phyloP scores from a whole-genome alignment of 306 rosid species.

The Sphenostylis stenocarpa region DNA sequence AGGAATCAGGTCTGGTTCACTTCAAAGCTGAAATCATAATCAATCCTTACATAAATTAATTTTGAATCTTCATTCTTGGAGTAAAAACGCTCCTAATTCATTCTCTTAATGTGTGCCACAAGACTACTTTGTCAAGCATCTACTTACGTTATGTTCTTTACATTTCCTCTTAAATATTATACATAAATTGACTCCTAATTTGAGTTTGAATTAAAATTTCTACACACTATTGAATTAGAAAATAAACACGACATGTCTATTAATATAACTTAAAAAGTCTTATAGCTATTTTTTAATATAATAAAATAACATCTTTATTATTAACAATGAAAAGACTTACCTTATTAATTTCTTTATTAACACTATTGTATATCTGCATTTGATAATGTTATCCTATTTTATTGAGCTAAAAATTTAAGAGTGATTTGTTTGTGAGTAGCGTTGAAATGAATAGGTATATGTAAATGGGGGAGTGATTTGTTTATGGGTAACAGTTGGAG shows the following conservation, averaged over 20 bases:
- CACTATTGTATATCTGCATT: no score
- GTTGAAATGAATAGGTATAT: no score
- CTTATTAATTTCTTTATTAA: neutral
- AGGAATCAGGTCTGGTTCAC: slow-evolving; percentile 10
- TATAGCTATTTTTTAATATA: no score
- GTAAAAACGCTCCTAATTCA: neutral
- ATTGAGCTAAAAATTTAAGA: no score
- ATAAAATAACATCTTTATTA: no score
- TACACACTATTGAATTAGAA: neutral
- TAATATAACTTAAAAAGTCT: no score
- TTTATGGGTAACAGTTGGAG: no score
- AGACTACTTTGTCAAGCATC: neutral
- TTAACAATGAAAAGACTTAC: neutral
- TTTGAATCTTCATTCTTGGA: neutral
- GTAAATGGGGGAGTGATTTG: no score
- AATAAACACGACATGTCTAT: neutral
- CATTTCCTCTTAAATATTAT: neutral
- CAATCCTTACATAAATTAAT: neutral
- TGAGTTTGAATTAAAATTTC: neutral
- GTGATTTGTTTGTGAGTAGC: no score
- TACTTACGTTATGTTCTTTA: neutral
- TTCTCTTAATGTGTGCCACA: neutral
- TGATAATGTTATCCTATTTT: no score
- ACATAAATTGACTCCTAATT: neutral
- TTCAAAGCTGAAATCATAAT: neutral